Percentiles rank a stretch among this genome's conserved stretches.
These are phyloP conservation scores for Botryotinia calthae DNA, from an alignment of 2,329 filamentous ascomycete species.

Conservation along the genomic window DNA sequence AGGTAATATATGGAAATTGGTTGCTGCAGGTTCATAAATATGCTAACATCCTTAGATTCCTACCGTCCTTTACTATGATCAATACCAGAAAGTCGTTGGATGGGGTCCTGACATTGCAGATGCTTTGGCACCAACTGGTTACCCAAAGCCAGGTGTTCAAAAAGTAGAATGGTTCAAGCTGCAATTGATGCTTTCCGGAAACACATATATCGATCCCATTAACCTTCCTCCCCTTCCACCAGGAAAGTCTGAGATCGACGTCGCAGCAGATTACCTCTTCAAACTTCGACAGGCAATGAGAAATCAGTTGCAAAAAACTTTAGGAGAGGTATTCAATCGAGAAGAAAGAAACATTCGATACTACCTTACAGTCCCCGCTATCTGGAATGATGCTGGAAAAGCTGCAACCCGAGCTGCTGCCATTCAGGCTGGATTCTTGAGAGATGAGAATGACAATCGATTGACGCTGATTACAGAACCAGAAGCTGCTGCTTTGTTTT, in stretches of 20 bases:
- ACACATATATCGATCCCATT: constrained; percentile 98
- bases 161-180: constrained; percentile 99
- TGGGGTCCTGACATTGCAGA: constrained; percentile 99
- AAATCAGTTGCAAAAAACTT: constrained; percentile 89
- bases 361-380: constrained; percentile 97
- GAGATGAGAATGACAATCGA: constrained; percentile 96
- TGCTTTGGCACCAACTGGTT: constrained; percentile 91
- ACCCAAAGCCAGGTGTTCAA: constrained; percentile 95
- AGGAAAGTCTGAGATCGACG: constrained; percentile 98
- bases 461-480: constrained; percentile 93
- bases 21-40: background rate
- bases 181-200: constrained; percentile 96
- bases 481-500: constrained; percentile 95
- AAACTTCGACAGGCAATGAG: constrained; percentile 97
- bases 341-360: constrained; percentile 98
- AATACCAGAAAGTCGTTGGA: constrained; percentile 99
- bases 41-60: constrained; percentile 66
- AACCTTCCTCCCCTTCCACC: constrained; percentile 96
- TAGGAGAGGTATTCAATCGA: constrained; percentile 95
- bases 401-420: constrained; percentile 93
- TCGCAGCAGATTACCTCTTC: constrained; percentile 98
- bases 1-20: constrained; percentile 55
- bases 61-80: constrained; percentile 98
- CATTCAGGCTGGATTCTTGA: constrained; percentile 93
- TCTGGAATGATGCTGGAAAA: constrained; percentile 99